These are phyloP conservation scores for Zasmidium citrigriseum DNA, from an alignment of 2,329 filamentous ascomycete genomes.

Conservation along the genomic window DNA sequence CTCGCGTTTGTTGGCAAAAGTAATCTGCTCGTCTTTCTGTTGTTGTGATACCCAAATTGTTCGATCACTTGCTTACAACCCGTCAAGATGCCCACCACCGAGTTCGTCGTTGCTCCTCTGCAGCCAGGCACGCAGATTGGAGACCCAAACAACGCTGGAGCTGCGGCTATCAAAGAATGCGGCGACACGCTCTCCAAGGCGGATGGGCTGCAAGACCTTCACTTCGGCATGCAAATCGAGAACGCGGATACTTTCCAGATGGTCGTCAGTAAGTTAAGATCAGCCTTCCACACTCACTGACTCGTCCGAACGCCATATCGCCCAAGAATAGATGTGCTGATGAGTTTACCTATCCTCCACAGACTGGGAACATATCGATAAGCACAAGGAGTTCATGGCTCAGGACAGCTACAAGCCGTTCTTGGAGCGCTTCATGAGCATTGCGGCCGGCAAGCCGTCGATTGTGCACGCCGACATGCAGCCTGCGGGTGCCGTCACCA, in stretches of 20 bases:
- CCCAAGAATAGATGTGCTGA: slow-evolving; percentile 1
- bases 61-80: neutral
- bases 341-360: neutral
- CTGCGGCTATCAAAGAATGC: slow-evolving; percentile 34
- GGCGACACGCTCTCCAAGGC: slow-evolving; percentile 38
- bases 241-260: slow-evolving; percentile 39
- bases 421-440: slow-evolving; percentile 29
- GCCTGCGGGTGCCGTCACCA: slow-evolving; percentile 16
- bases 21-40: too few relatives aligned
- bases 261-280: slow-evolving; percentile 40
- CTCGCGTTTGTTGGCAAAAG: neutral
- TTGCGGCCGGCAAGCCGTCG: slow-evolving; percentile 30
- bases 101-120: slow-evolving; percentile 43
- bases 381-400: slow-evolving; percentile 44
- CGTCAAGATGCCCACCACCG: slow-evolving; percentile 38
- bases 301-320: neutral
- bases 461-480: slow-evolving; percentile 40
- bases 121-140: slow-evolving; percentile 38
- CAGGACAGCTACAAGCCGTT: slow-evolving; percentile 42
- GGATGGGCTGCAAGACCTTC: slow-evolving; percentile 38
- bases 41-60: too few relatives aligned
- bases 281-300: neutral
- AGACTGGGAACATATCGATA: slow-evolving; percentile 47
- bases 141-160: slow-evolving; percentile 30
- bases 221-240: slow-evolving; percentile 45